phyloP scores from a whole-genome alignment of 371 early-diverging fungal genomes.

The Rhizopus delemar region DNA sequence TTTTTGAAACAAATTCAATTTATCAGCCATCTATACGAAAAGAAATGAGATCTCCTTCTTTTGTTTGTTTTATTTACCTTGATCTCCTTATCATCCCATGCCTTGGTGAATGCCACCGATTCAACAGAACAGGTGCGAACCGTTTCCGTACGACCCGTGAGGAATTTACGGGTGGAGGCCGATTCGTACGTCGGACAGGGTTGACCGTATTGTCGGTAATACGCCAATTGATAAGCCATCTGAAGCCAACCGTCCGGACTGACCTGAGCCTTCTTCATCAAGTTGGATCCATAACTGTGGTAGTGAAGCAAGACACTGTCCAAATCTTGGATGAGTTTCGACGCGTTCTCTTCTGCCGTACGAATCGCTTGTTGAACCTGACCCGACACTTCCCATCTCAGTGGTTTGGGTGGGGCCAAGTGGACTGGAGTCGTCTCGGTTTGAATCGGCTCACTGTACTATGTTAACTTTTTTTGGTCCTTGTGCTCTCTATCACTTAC shows the following conservation, averaged over 20 bases:
- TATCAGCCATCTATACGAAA: constrained; percentile 51
- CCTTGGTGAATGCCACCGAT: constrained; percentile 64
- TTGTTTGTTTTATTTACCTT: constrained; percentile 21
- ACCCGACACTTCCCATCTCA: constrained; percentile 65
- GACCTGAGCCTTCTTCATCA: constrained; percentile 74
- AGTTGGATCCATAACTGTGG: constrained; percentile 74
- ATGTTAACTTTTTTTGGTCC: neutral
- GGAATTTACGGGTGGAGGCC: constrained; percentile 77
- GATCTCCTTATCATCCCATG: constrained; percentile 63
- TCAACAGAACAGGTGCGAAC: constrained; percentile 71
- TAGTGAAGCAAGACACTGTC: constrained; percentile 74
- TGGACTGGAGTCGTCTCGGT: constrained; percentile 27
- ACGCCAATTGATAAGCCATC: constrained; percentile 85
- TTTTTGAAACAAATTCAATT: constrained; percentile 54
- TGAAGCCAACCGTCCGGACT: constrained; percentile 89
- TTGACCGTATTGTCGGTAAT: constrained; percentile 70
- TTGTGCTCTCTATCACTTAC: constrained; percentile 32
- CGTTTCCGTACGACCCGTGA: constrained; percentile 88
- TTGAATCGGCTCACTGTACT: constrained; percentile 56
- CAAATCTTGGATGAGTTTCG: constrained; percentile 66
- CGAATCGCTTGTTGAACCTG: constrained; percentile 52
- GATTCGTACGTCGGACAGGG: constrained; percentile 84
- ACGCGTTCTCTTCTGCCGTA: constrained; percentile 64
- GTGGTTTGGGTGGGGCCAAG: constrained; percentile 53
- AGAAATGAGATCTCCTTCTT: neutral